These are phyloP conservation scores for Metschnikowia bowlesiae DNA, from an alignment of 805 yeast species.

Conservation along the genomic window DNA sequence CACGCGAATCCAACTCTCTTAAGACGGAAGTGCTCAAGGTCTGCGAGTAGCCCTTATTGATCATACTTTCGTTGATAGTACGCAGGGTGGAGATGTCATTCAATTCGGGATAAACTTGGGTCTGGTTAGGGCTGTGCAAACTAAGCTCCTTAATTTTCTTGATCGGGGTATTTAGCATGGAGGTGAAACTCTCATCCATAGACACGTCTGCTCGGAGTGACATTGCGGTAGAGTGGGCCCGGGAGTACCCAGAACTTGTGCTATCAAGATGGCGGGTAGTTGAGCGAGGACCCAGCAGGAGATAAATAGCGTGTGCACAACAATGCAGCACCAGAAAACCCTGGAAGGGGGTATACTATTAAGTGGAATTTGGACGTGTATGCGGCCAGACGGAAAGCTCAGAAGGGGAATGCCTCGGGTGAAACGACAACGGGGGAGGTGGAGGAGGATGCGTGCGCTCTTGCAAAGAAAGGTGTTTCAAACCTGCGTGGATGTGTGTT, in stretches of 20 bases:
- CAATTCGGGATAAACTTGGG: constrained; percentile 14
- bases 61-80: constrained; percentile 13
- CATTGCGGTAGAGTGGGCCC: not conserved
- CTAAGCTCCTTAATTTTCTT: constrained; percentile 32
- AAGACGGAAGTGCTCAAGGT: constrained; percentile 17
- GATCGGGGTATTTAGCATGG: constrained; percentile 36
- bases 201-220: not conserved
- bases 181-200: constrained; percentile 15
- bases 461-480: not conserved
- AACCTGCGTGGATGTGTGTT: constrained; percentile 2
- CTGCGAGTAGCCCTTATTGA: constrained; percentile 17
- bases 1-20: constrained; percentile 15
- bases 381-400: too few relatives aligned
- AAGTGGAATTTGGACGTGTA: not conserved
- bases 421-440: not conserved
- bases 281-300: not conserved
- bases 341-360: not conserved
- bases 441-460: not conserved
- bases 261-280: not conserved
- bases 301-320: not conserved
- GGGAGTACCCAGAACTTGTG: not conserved
- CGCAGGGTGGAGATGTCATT: constrained; percentile 11
- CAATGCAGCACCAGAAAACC: not conserved
- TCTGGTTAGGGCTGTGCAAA: constrained; percentile 27
- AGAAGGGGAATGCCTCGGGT: not conserved